Conservation (phyloP, 2,329 filamentous ascomycete genomes). For the Curvularia eragrostidis region DNA sequence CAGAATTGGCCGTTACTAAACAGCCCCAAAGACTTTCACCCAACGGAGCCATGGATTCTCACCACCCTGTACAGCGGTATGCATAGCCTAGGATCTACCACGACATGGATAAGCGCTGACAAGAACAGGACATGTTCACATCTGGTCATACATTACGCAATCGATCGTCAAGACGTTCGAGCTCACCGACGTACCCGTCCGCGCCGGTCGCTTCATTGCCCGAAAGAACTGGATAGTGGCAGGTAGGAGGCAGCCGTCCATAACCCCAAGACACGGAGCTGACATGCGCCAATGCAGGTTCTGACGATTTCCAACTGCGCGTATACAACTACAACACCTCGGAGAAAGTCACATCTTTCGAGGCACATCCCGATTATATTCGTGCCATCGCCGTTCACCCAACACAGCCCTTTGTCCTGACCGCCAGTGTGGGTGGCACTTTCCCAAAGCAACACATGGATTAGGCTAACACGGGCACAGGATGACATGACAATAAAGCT, state of each 20-base stretch:
- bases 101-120: constrained; percentile 32
- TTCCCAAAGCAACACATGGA: background rate
- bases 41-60: constrained; percentile 91
- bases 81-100: constrained; percentile 18
- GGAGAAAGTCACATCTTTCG: constrained; percentile 96
- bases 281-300: constrained; percentile 51
- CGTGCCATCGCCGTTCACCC: constrained; percentile 95
- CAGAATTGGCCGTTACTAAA: constrained; percentile 25
- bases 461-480: constrained; percentile 34
- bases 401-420: constrained; percentile 92
- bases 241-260: constrained; percentile 56
- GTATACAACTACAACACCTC: constrained; percentile 98
- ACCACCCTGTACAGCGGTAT: constrained; percentile 95
- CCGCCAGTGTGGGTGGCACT: constrained; percentile 67
- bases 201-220: constrained; percentile 93
- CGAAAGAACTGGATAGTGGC: constrained; percentile 99
- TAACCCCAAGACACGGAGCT: constrained; percentile 12
- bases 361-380: constrained; percentile 98
- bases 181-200: constrained; percentile 95
- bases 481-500: constrained; percentile 73
- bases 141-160: constrained; percentile 84
- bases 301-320: constrained; percentile 85
- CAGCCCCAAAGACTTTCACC: constrained; percentile 86
- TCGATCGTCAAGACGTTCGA: constrained; percentile 99
- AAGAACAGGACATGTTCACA: constrained; percentile 88